phyloP scores from a whole-genome alignment of 2,329 filamentous ascomycete species.

The Fusarium buxicola region DNA sequence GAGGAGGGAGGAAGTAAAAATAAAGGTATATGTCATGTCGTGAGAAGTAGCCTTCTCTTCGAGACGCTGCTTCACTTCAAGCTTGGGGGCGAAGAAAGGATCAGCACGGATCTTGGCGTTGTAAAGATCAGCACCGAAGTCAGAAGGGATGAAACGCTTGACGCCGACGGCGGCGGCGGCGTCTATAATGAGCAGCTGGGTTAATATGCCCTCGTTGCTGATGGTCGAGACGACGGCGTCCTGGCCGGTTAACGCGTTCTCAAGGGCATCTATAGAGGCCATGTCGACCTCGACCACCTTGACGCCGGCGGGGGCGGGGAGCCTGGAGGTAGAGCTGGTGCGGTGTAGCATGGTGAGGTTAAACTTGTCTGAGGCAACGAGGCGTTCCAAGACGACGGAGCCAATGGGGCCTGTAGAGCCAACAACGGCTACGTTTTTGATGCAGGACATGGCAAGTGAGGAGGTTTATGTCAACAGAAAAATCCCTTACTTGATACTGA shows the following conservation, averaged over 20 bases:
- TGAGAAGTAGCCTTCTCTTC: neutral
- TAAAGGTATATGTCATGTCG: neutral
- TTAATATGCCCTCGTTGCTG: neutral
- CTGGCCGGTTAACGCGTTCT: neutral
- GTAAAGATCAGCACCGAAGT: slow-evolving; percentile 12
- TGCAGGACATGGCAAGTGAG: neutral
- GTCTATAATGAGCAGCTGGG: slow-evolving; percentile 8
- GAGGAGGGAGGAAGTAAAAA: neutral
- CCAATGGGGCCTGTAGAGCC: neutral
- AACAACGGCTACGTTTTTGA: neutral
- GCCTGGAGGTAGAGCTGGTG: slow-evolving; percentile 8
- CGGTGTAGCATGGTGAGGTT: neutral
- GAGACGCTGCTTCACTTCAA: neutral
- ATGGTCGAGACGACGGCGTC: slow-evolving; percentile 7
- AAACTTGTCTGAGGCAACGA: neutral
- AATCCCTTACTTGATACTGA: too few species aligned
- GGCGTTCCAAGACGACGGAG: neutral
- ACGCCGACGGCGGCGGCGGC: slow-evolving; percentile 2
- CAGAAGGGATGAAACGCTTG: slow-evolving; percentile 5
- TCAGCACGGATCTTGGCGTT: slow-evolving; percentile 3
- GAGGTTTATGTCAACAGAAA: too few species aligned
- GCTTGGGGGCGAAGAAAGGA: neutral
- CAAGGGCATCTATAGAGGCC: neutral
- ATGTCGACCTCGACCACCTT: slow-evolving; percentile 7
- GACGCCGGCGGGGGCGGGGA: neutral